A percentile compares a stretch with the other conserved stretches of the same genome.
Evolutionary conservation across 108 stramenopile species (phyloP).

Genomic region (Skeletonema marinoi): DNA sequence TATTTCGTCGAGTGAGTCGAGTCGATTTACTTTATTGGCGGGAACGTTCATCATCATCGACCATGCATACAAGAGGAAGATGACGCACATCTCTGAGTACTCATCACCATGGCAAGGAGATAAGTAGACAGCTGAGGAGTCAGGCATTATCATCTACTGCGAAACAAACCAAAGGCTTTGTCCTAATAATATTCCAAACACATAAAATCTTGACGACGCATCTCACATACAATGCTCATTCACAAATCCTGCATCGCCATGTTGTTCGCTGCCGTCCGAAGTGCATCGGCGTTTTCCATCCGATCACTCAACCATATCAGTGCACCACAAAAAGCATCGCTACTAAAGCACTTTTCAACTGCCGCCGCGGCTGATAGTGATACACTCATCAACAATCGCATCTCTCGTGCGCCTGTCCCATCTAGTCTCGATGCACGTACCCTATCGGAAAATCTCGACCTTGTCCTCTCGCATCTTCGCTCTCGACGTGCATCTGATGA

Average conservation of each 20-base stretch:
- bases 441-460: constrained; percentile 59
- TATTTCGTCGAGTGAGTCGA: too few relatives aligned
- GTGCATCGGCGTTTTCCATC: constrained; percentile 3
- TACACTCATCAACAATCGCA: constrained; percentile 17
- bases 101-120: too few relatives aligned
- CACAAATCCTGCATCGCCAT: background rate
- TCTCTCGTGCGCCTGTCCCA: constrained; percentile 57
- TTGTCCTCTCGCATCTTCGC: constrained; percentile 77
- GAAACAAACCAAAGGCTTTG: background rate
- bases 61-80: too few relatives aligned
- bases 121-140: too few relatives aligned
- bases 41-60: too few relatives aligned
- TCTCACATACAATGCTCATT: background rate
- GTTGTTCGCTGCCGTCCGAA: constrained; percentile 4
- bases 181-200: background rate
- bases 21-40: too few relatives aligned
- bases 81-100: too few relatives aligned
- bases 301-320: background rate
- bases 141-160: too few relatives aligned
- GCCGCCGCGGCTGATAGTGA: background rate
- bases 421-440: constrained; percentile 61
- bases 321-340: background rate
- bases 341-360: background rate
- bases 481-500: constrained; percentile 78
- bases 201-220: background rate